phyloP scores from a whole-genome alignment of 192 early-diverging fungal genomes.

The Entomortierella parvispora region DNA sequence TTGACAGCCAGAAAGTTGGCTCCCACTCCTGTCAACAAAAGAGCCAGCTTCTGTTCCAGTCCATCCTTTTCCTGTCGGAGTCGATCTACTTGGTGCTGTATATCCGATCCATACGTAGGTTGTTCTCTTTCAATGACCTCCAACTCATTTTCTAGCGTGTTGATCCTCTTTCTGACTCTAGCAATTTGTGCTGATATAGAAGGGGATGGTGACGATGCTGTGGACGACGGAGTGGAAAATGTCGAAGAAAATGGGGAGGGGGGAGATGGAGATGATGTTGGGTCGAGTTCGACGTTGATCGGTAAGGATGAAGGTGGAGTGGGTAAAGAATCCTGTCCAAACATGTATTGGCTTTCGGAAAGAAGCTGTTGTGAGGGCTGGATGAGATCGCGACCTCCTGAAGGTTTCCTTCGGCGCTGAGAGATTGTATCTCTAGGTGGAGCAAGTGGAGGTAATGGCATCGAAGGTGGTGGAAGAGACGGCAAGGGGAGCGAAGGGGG shows the following conservation, averaged over 20 bases:
- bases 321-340: conserved; percentile 15
- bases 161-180: conserved; percentile 10
- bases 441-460: conserved; percentile 3
- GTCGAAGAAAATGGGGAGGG: not conserved
- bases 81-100: conserved; percentile 11
- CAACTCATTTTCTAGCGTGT: conserved; percentile 10
- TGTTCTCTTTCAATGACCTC: conserved; percentile 5
- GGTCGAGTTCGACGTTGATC: conserved; percentile 10
- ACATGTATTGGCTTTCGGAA: not conserved
- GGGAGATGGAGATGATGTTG: not conserved
- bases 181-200: conserved; percentile 2
- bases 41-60: conserved; percentile 13
- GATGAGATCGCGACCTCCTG: conserved; percentile 14
- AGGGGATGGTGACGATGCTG: not conserved
- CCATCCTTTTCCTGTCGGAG: conserved; percentile 9
- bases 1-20: too few species aligned
- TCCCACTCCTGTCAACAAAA: not conserved
- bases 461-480: conserved; percentile 16
- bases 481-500: conserved; percentile 24
- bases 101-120: conserved; percentile 8
- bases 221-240: not conserved
- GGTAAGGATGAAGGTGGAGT: conserved; percentile 11
- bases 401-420: not conserved
- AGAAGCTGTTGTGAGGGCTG: conserved; percentile 25
- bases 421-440: not conserved